phyloP scores from a whole-genome alignment of 768 basidiomycete genomes.

The Lactarius pseudohatsudake region DNA sequence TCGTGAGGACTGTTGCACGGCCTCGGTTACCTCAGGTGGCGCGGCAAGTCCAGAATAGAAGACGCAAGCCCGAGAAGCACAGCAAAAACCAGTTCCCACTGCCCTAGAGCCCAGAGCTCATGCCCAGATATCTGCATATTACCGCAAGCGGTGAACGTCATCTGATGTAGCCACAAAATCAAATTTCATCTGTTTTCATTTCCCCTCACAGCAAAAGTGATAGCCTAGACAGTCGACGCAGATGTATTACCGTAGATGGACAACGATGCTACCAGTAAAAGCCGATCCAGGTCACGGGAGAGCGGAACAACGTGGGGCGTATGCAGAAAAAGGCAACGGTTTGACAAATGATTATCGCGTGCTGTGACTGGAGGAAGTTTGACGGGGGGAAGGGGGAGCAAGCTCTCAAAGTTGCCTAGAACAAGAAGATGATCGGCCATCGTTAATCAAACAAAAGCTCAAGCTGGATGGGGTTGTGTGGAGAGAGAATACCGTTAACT shows the following conservation, averaged over 20 bases:
- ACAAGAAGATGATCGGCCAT: constrained; percentile 11
- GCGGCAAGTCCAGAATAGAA: background rate
- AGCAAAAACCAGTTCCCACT: background rate
- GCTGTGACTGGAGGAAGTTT: constrained; percentile 4
- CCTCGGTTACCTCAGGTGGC: background rate
- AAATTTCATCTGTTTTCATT: background rate
- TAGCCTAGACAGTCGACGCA: constrained; percentile 6
- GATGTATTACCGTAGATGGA: constrained; percentile 11
- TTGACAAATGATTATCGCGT: background rate
- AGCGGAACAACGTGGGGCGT: constrained; percentile 8
- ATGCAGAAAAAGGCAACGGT: constrained; percentile 11
- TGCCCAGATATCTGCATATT: background rate
- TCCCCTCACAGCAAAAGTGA: background rate
- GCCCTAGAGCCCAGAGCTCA: background rate
- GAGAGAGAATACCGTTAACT: constrained; percentile 16
- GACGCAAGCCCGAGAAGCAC: background rate
- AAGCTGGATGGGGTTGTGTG: constrained; percentile 18
- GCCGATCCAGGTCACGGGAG: constrained; percentile 15
- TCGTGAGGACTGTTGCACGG: background rate
- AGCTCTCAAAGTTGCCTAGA: constrained; percentile 9
- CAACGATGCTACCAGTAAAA: background rate
- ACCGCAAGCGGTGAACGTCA: background rate
- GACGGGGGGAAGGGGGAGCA: background rate
- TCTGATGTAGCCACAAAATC: background rate
- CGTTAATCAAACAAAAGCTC: constrained; percentile 14